phyloP scores from a whole-genome alignment of 495 filamentous ascomycete species.

The Astrothelium subdiscretum region DNA sequence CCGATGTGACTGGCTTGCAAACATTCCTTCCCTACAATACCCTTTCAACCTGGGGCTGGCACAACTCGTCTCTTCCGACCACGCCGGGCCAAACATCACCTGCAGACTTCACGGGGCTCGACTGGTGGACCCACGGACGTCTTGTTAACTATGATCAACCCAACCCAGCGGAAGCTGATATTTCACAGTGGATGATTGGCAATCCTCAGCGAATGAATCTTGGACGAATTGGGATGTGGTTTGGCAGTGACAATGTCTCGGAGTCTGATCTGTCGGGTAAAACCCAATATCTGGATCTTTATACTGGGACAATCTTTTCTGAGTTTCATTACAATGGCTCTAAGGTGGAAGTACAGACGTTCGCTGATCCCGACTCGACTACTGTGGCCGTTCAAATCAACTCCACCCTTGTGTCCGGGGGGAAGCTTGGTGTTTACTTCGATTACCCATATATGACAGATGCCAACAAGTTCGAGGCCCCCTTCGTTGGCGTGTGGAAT shows the following conservation, averaged over 20 bases:
- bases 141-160: constrained; percentile 42
- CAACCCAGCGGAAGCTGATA: constrained; percentile 38
- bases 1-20: constrained; percentile 39
- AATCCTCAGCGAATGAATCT: constrained; percentile 44
- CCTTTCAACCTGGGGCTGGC: constrained; percentile 43
- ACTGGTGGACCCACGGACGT: constrained; percentile 44
- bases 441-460: constrained; percentile 39
- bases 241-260: constrained; percentile 29
- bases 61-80: constrained; percentile 44
- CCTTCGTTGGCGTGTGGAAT: constrained; percentile 37
- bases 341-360: constrained; percentile 33
- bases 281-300: constrained; percentile 33
- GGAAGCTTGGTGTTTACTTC: constrained; percentile 35
- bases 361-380: constrained; percentile 35
- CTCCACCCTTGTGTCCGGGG: constrained; percentile 28
- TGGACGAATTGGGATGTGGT: constrained; percentile 36
- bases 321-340: constrained; percentile 33
- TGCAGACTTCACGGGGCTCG: constrained; percentile 29
- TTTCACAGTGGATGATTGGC: constrained; percentile 42
- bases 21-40: constrained; percentile 20
- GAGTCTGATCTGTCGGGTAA: constrained; percentile 27
- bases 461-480: constrained; percentile 30
- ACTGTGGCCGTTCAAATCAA: constrained; percentile 35
- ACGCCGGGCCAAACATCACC: constrained; percentile 19
- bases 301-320: constrained; percentile 36